Conservation (phyloP, 345 rosid species). For the Nephelium lappaceum region DNA sequence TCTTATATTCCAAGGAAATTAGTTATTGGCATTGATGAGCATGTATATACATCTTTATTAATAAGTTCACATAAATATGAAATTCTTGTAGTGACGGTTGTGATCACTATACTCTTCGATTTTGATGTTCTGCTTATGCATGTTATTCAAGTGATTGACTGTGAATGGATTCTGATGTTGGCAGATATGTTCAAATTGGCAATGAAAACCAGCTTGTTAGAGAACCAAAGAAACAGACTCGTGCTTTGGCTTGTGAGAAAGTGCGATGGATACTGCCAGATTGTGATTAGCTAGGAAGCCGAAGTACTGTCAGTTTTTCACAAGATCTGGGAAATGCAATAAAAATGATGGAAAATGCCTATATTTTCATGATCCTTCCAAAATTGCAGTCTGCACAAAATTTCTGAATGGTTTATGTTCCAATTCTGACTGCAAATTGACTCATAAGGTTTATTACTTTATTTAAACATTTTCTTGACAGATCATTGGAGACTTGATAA, state of each 20-base stretch:
- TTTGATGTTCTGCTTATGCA: background rate
- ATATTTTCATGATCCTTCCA: no score
- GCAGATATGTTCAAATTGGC: no score
- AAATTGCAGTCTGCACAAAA: no score
- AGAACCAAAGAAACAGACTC: slow-evolving; percentile 89
- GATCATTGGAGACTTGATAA: slow-evolving; percentile 79
- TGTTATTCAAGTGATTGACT: no score
- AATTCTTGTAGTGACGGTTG: background rate
- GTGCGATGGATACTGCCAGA: slow-evolving; percentile 92
- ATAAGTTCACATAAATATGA: background rate
- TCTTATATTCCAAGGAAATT: slow-evolving; percentile 82
- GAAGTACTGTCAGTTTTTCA: slow-evolving; percentile 90
- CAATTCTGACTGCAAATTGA: no score
- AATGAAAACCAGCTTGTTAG: slow-evolving; percentile 93
- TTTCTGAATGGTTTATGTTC: no score
- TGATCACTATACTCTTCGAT: background rate
- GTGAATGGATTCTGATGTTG: no score
- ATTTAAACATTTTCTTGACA: no score
- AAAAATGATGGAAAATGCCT: no score
- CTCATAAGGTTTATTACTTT: no score
- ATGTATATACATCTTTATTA: slow-evolving; percentile 36
- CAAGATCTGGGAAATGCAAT: slow-evolving; percentile 97
- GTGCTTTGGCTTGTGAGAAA: slow-evolving; percentile 91
- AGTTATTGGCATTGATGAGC: slow-evolving; percentile 93
- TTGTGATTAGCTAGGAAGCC: slow-evolving; percentile 75